Percentiles rank a stretch among this genome's conserved stretches.
Evolutionary conservation across 2,329 filamentous ascomycete genomes (phyloP).

Genomic region (Botrytis tulipae): DNA sequence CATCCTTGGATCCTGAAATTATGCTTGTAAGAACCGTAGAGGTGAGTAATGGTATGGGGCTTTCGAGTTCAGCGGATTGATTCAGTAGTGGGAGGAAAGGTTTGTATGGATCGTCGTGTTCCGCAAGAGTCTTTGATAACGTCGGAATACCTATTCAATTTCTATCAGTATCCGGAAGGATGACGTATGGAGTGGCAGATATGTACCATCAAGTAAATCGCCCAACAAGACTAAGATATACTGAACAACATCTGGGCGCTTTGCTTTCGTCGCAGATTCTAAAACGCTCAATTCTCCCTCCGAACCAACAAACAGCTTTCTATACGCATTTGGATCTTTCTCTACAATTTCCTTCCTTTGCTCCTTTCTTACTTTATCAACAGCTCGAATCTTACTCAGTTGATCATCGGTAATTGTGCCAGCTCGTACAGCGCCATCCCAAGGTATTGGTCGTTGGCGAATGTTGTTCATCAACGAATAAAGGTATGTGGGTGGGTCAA

Average conservation of each 20-base stretch:
- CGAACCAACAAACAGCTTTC: conserved; percentile 73
- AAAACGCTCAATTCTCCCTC: conserved; percentile 70
- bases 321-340: conserved; percentile 75
- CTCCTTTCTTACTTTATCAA: conserved; percentile 94
- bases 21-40: conserved; percentile 82
- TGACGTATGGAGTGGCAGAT: background rate
- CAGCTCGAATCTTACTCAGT: conserved; percentile 90
- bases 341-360: conserved; percentile 82
- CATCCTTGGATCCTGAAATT: conserved; percentile 61
- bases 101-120: conserved; percentile 73
- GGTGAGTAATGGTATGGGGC: conserved; percentile 84
- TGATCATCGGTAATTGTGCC: conserved; percentile 93
- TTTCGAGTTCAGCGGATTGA: conserved; percentile 65
- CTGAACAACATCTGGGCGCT: conserved; percentile 87
- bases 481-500: conserved; percentile 87
- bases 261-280: conserved; percentile 67
- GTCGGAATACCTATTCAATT: conserved; percentile 67
- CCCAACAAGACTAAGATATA: conserved; percentile 88
- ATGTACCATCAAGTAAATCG: conserved; percentile 79
- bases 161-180: conserved; percentile 15
- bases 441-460: conserved; percentile 90
- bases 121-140: conserved; percentile 73
- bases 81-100: conserved; percentile 78
- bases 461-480: conserved; percentile 95
- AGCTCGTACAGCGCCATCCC: conserved; percentile 92